Evolutionary conservation across 1,284 basidiomycete species (phyloP).

Genomic region (Fistulina hepatica): DNA sequence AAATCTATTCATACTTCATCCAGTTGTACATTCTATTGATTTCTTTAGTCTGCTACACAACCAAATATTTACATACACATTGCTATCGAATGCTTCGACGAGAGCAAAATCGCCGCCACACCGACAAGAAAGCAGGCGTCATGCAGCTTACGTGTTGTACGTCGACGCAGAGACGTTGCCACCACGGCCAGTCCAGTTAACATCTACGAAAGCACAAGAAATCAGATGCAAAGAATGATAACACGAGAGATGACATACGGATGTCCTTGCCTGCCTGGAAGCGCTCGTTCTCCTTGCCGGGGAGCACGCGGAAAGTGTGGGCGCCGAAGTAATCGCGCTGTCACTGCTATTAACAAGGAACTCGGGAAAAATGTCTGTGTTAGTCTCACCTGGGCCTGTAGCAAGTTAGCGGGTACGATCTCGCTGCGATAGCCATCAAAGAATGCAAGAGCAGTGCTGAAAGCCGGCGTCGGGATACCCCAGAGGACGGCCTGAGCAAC

Average conservation of each 20-base stretch:
- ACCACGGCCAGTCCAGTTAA: slow-evolving; percentile 91
- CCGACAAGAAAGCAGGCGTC: too few relatives aligned
- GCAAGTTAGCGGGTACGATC: slow-evolving; percentile 85
- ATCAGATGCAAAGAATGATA: slow-evolving; percentile 7
- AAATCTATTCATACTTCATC: too few relatives aligned
- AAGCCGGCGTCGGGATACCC: slow-evolving; percentile 95
- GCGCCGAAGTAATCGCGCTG: slow-evolving; percentile 91
- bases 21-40: too few relatives aligned
- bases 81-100: too few relatives aligned
- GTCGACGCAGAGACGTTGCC: slow-evolving; percentile 88
- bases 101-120: too few relatives aligned
- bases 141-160: slow-evolving; percentile 83
- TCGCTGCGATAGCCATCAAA: slow-evolving; percentile 97
- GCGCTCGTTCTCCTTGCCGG: slow-evolving; percentile 78
- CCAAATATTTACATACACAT: too few relatives aligned
- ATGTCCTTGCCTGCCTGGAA: slow-evolving; percentile 80
- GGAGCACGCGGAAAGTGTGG: slow-evolving; percentile 88
- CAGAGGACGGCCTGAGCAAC: slow-evolving; percentile 94
- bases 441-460: slow-evolving; percentile 96
- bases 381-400: slow-evolving; percentile 75
- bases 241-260: slow-evolving; percentile 41
- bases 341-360: too few relatives aligned
- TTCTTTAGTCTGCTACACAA: too few relatives aligned
- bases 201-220: slow-evolving; percentile 34
- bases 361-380: neutral